Conservation (phyloP, 768 basidiomycete genomes). For the Hygrocybe punicea region DNA sequence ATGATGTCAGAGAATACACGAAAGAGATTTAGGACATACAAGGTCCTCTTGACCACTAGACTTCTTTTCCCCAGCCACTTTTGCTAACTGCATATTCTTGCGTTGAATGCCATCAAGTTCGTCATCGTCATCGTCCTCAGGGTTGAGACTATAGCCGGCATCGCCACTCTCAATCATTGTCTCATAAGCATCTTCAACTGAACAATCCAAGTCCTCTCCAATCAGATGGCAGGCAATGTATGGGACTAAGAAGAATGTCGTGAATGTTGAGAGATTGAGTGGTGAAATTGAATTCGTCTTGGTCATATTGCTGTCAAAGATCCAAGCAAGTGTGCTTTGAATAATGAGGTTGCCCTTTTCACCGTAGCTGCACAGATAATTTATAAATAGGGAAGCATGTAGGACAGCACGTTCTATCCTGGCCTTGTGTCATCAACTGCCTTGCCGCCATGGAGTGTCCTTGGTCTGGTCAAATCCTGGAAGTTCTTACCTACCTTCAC, state of each 20-base stretch:
- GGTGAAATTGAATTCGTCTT: not conserved
- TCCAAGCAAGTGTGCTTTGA: not conserved
- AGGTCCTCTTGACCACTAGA: too few relatives aligned
- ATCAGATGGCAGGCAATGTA: not conserved
- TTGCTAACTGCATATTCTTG: too few relatives aligned
- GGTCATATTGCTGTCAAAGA: not conserved
- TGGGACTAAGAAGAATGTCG: not conserved
- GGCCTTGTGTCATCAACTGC: not conserved
- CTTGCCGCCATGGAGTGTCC: not conserved
- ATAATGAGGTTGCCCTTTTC: not conserved
- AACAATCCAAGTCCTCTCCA: too few relatives aligned
- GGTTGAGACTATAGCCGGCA: too few relatives aligned
- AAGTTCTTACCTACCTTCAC: not conserved
- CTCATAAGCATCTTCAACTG: not conserved
- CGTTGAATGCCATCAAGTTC: too few relatives aligned
- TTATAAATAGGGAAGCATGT: not conserved
- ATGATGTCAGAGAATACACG: too few relatives aligned
- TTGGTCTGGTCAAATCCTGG: not conserved
- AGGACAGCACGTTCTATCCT: not conserved
- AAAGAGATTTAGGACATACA: too few relatives aligned
- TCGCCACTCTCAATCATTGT: too few relatives aligned
- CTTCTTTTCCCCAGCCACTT: too few relatives aligned
- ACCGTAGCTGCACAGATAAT: not conserved
- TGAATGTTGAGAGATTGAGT: not conserved
- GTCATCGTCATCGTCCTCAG: too few relatives aligned